Percentiles rank a stretch among this genome's conserved stretches.
These are phyloP conservation scores for Iris macrosiphon DNA, from an alignment of 106 monocot genomes.

Conservation along the genomic window DNA sequence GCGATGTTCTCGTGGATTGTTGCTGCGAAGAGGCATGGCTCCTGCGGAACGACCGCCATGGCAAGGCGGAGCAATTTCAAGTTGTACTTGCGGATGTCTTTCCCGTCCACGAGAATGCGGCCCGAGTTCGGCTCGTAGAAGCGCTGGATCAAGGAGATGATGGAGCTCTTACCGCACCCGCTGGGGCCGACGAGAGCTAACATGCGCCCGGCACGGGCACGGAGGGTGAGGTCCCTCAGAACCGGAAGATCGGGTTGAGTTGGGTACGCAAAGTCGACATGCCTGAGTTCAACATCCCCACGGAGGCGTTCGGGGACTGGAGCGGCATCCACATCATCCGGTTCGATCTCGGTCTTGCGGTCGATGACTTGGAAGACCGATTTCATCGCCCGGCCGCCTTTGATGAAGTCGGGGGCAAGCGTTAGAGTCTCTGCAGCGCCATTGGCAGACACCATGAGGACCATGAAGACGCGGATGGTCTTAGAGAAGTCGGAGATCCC, in stretches of 20 bases:
- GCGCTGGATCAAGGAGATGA: slow-evolving; percentile 68
- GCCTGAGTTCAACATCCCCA: slow-evolving; percentile 88
- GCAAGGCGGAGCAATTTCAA: slow-evolving; percentile 44
- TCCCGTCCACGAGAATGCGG: slow-evolving; percentile 73
- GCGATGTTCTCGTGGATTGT: slow-evolving; percentile 89
- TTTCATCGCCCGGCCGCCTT: slow-evolving; percentile 87
- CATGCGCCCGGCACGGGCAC: slow-evolving; percentile 74
- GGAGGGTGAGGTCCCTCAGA: slow-evolving; percentile 65
- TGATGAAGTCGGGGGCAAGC: slow-evolving; percentile 91
- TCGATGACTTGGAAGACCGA: slow-evolving; percentile 84
- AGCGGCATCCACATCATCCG: slow-evolving; percentile 56
- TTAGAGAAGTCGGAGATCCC: slow-evolving; percentile 92
- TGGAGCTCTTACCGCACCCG: slow-evolving; percentile 93
- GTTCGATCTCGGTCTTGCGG: slow-evolving; percentile 83
- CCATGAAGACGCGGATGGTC: slow-evolving; percentile 97
- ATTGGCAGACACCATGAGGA: slow-evolving; percentile 98
- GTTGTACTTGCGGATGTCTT: slow-evolving; percentile 81
- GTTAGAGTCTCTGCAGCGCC: slow-evolving; percentile 96
- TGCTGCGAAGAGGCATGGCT: slow-evolving; percentile 74
- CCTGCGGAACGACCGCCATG: slow-evolving; percentile 87
- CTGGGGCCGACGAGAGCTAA: slow-evolving; percentile 90
- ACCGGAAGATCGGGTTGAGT: slow-evolving; percentile 71
- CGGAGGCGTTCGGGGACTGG: slow-evolving; percentile 64
- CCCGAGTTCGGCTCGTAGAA: slow-evolving; percentile 94
- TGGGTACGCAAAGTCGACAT: slow-evolving; percentile 85